Evolutionary conservation across 805 yeast species (phyloP).

Genomic region (Saccharomycopsis synnaedendra): DNA sequence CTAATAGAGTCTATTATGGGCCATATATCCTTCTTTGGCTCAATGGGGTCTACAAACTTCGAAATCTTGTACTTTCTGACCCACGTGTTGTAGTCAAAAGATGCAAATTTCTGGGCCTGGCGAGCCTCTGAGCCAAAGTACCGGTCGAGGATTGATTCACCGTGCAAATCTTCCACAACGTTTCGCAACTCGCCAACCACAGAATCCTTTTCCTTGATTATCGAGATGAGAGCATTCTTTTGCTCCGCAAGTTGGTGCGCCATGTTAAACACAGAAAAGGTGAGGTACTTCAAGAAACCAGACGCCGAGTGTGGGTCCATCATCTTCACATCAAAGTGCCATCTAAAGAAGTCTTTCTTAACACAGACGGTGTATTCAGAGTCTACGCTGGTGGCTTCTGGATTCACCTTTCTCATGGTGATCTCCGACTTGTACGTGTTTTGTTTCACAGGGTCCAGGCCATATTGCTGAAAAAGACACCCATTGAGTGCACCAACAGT

Average conservation of each 20-base stretch:
- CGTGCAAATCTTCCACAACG: not conserved
- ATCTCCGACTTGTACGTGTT: slow-evolving; percentile 2
- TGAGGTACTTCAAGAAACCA: slow-evolving; percentile 16
- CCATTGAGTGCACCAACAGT: slow-evolving; percentile 8
- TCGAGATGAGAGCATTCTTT: not conserved
- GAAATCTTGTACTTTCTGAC: slow-evolving; percentile 2
- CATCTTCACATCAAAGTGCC: slow-evolving; percentile 11
- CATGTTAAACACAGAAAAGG: slow-evolving; percentile 10
- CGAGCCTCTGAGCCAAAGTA: not conserved
- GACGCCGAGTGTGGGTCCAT: not conserved
- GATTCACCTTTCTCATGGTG: slow-evolving; percentile 1
- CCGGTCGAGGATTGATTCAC: not conserved
- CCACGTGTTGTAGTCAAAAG: slow-evolving; percentile 5
- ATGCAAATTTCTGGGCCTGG: not conserved
- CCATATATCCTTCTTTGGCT: slow-evolving; percentile 8
- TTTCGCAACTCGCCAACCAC: slow-evolving; percentile 7
- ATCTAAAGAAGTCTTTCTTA: slow-evolving; percentile 2
- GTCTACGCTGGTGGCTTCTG: not conserved
- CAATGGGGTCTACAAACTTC: not conserved
- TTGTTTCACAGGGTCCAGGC: not conserved
- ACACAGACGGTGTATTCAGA: not conserved
- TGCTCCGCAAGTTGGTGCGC: slow-evolving; percentile 3
- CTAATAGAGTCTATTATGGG: slow-evolving; percentile 8
- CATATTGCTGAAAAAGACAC: slow-evolving; percentile 11
- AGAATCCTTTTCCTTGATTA: slow-evolving; percentile 8